Base-by-base conservation (phyloP, 148 eudicot genomes). In the Fagopyrum homotropicum region DNA sequence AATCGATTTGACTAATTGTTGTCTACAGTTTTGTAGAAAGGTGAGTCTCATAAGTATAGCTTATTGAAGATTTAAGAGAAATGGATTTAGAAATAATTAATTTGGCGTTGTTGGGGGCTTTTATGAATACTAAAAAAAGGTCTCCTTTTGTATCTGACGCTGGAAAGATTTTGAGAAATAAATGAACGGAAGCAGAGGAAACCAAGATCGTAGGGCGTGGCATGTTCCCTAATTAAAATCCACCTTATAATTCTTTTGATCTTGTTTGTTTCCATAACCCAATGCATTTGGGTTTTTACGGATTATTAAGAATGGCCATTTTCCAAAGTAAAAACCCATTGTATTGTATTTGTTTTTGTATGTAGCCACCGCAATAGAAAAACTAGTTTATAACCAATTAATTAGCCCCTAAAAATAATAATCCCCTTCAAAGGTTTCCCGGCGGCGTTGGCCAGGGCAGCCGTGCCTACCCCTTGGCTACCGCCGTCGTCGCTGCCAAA, bases 361-460 rank as follows among this genome's bases (percentile, higher is more conserved):
- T 22, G 40, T 60, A 60, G 40, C 4, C 9, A 26, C 4, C 66
- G 29, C 9, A 60, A 60, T 60, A n/a, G 6, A 8, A 7, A 17
- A 5, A n/a, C 2, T 19, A 17, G 35, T 60, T 22, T 9, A 19
- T 9, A 60, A 26, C 4, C 4, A 60, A 22, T 22, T 22, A 19
- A 57, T 57, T 7, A 57, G 3, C 40, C 40, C 2, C 40, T 14
- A 11, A 8, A 60, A 9, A 10, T 7, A 60, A 19, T 26, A 60
- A 26, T 26, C 40, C 19, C 40, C 2, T 35, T 35, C 52, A 49
- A 35, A 60, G 66, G 12, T 22, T 60, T 60, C 14, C 66, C 40
- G 66, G 11, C 66, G 66, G 40, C 72, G 48, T 69, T 69, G 72
- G 72, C 72, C 72, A 45, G 9, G 72, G 72, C 22, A 43, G 17